Conservation (phyloP, 2,329 filamentous ascomycete genomes). For the Colletotrichum higginsianum region DNA sequence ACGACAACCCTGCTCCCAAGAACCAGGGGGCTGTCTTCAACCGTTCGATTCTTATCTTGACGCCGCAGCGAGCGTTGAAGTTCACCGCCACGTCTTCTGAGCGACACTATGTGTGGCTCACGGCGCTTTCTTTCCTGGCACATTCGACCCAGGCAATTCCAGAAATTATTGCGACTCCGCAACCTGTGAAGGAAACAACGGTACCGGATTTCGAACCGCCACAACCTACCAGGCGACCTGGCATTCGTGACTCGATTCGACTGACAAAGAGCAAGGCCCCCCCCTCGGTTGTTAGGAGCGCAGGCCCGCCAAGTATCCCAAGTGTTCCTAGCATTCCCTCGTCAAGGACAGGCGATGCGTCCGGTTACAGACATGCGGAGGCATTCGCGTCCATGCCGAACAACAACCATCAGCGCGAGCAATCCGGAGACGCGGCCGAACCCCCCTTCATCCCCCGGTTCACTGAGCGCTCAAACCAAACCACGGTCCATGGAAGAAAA, state of each 20-base stretch:
- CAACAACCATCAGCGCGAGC: slow-evolving; percentile 62
- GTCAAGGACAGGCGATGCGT: slow-evolving; percentile 54
- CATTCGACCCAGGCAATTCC: slow-evolving; percentile 88
- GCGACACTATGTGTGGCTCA: slow-evolving; percentile 95
- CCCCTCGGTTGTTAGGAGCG: slow-evolving; percentile 51
- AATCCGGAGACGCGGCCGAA: slow-evolving; percentile 74
- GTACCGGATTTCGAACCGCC: slow-evolving; percentile 67
- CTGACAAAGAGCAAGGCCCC: slow-evolving; percentile 81
- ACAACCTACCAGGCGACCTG: slow-evolving; percentile 64
- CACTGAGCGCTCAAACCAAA: slow-evolving; percentile 67
- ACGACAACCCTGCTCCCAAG: slow-evolving; percentile 88
- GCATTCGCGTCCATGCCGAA: slow-evolving; percentile 52
- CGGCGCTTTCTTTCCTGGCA: slow-evolving; percentile 92
- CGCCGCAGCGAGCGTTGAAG: slow-evolving; percentile 92
- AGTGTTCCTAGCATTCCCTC: slow-evolving; percentile 62
- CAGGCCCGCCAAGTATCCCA: slow-evolving; percentile 66
- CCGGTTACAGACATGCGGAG: slow-evolving; percentile 57
- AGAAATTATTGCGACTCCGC: slow-evolving; percentile 74
- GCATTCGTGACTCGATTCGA: slow-evolving; percentile 90
- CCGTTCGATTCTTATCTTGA: slow-evolving; percentile 94
- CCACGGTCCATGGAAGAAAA: slow-evolving; percentile 80
- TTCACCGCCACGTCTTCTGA: slow-evolving; percentile 90
- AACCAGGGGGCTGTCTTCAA: slow-evolving; percentile 80
- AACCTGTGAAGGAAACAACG: slow-evolving; percentile 62
- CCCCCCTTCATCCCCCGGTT: slow-evolving; percentile 82